Percentiles rank a stretch among this genome's conserved stretches.
Evolutionary conservation across 1,139 yeast species (phyloP).

Genomic region (Nadsonia starkeyi-henricii): DNA sequence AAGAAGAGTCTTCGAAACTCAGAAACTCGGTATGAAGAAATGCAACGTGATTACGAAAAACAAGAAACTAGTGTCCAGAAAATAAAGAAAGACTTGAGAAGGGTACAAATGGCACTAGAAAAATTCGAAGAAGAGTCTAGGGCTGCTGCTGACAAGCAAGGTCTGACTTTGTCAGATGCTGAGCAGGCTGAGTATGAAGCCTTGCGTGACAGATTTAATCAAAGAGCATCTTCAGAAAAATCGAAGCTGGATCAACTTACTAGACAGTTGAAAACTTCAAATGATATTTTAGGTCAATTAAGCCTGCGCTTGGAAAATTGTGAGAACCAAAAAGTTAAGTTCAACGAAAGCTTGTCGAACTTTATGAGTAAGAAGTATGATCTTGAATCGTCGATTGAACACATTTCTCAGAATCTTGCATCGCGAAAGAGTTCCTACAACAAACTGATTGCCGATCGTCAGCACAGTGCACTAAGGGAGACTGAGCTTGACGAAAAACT

Average conservation of each 20-base stretch:
- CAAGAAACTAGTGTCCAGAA: constrained; percentile 35
- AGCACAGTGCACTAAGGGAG: constrained; percentile 35
- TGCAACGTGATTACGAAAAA: constrained; percentile 37
- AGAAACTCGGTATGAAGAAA: constrained; percentile 38
- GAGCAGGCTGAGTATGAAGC: constrained; percentile 47
- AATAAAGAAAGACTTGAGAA: constrained; percentile 36
- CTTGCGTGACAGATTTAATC: constrained; percentile 39
- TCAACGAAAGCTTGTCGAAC: constrained; percentile 10
- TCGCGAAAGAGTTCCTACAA: constrained; percentile 27
- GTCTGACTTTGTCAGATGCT: constrained; percentile 30
- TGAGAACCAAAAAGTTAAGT: constrained; percentile 19
- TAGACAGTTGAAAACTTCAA: constrained; percentile 17
- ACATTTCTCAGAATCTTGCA: constrained; percentile 27
- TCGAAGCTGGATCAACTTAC: constrained; percentile 15
- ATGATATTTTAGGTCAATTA: constrained; percentile 12
- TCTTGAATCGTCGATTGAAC: constrained; percentile 10
- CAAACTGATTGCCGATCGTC: constrained; percentile 24
- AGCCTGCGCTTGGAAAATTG: constrained; percentile 9
- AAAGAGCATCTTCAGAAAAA: constrained; percentile 18
- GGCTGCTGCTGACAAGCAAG: constrained; percentile 17
- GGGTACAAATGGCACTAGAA: constrained; percentile 31
- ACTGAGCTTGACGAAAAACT: constrained; percentile 47
- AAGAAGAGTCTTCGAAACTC: constrained; percentile 35
- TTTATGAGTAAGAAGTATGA: constrained; percentile 24
- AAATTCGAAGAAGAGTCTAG: constrained; percentile 32